Percentiles rank a stretch among this genome's conserved stretches.
Conservation (phyloP, 257 asterid genomes). For the Craterostigma plantagineum region DNA sequence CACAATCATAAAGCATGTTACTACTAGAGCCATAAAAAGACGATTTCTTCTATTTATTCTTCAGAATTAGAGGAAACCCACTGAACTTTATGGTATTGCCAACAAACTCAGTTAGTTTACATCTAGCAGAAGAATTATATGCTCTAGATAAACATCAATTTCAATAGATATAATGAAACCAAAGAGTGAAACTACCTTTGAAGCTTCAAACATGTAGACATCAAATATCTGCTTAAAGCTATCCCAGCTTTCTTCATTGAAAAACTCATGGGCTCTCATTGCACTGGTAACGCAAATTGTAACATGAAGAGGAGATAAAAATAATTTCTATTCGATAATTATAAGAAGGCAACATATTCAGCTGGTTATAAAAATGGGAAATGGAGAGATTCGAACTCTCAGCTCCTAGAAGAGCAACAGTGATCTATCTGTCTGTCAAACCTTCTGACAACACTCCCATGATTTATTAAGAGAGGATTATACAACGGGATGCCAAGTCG, state of each 20-base stretch:
- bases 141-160: not conserved
- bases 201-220: slow-evolving; percentile 77
- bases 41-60: too few species aligned
- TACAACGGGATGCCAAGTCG: slow-evolving; percentile 92
- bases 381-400: slow-evolving; percentile 99
- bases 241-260: slow-evolving; percentile 91
- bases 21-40: too few species aligned
- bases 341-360: slow-evolving; percentile 6
- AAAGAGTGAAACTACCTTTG: slow-evolving; percentile 92
- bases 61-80: too few species aligned
- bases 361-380: slow-evolving; percentile 43
- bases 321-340: slow-evolving; percentile 6
- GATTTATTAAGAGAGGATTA: slow-evolving; percentile 47
- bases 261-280: slow-evolving; percentile 81
- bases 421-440: slow-evolving; percentile 88
- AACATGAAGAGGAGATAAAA: slow-evolving; percentile 4
- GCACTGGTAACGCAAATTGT: slow-evolving; percentile 67
- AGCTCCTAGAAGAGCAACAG: slow-evolving; percentile 99
- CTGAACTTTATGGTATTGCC: too few species aligned
- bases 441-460: slow-evolving; percentile 99
- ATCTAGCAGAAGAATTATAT: too few species aligned
- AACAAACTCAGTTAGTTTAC: too few species aligned
- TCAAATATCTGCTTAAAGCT: slow-evolving; percentile 87
- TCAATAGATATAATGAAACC: not conserved
- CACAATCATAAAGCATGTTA: too few species aligned